Conservation (phyloP, 2,329 filamentous ascomycete genomes). For the Huntiella savannae region DNA sequence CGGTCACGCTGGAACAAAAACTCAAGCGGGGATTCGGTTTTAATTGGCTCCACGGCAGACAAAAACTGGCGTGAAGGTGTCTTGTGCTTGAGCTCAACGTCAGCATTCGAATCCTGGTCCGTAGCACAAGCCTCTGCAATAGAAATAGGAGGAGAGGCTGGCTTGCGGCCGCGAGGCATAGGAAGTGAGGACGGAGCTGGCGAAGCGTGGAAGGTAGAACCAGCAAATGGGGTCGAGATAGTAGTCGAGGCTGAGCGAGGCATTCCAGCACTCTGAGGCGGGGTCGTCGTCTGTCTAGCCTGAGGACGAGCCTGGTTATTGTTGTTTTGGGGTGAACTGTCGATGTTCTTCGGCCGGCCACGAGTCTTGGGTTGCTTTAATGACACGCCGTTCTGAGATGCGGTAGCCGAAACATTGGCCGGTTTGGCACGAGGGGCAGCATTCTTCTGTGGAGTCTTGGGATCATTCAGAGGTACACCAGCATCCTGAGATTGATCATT, state of each 20-base stretch:
- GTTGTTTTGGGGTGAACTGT: slow-evolving; percentile 24
- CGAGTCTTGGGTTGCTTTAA: slow-evolving; percentile 3
- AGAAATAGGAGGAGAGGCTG: background rate
- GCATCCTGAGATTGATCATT: slow-evolving; percentile 24
- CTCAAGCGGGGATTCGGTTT: slow-evolving; percentile 59
- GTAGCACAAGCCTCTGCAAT: slow-evolving; percentile 20
- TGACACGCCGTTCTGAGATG: slow-evolving; percentile 16
- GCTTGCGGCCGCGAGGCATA: slow-evolving; percentile 48
- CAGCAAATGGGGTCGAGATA: slow-evolving; percentile 51
- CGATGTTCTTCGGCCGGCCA: slow-evolving; percentile 14
- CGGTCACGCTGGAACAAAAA: slow-evolving; percentile 78
- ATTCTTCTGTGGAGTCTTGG: slow-evolving; percentile 29
- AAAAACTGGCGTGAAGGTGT: slow-evolving; percentile 4
- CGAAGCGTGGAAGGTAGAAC: slow-evolving; percentile 85
- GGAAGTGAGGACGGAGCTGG: slow-evolving; percentile 80
- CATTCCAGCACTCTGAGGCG: slow-evolving; percentile 9
- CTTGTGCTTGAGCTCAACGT: background rate
- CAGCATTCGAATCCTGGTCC: background rate
- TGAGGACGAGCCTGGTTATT: slow-evolving; percentile 25
- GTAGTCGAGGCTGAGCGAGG: slow-evolving; percentile 4
- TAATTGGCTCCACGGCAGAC: background rate
- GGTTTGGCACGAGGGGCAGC: slow-evolving; percentile 3
- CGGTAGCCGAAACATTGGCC: slow-evolving; percentile 16
- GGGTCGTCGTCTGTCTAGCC: slow-evolving; percentile 10
- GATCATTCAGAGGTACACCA: slow-evolving; percentile 9